Base-by-base conservation (phyloP, 768 basidiomycete genomes). In the Hericium coralloides region DNA sequence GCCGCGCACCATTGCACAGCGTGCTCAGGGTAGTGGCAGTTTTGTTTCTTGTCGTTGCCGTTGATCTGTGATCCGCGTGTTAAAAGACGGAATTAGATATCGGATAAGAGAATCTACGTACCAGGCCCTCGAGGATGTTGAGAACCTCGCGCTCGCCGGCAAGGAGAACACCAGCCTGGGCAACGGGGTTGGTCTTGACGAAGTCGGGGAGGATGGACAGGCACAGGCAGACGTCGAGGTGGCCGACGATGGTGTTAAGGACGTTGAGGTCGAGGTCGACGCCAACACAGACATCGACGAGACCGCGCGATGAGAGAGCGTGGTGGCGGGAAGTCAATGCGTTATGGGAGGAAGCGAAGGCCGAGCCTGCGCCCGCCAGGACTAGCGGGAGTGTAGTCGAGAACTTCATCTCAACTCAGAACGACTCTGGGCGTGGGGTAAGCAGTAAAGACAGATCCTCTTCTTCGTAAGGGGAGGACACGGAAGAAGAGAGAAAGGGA, bases 21-120 rank as follows among this genome's bases (percentile, higher is more conserved):
- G 49, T 74, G 69, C n/a, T 55, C 55, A 8, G 74, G 74, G 56
- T 68, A 73, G 7, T 63, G 52, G 56, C 74, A 74, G 38, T 66
- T 39, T 26, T 61, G 39, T 25, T 56, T 53, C 39, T 64, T 64
- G 0, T 48, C 23, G n/a, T 51, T 39, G 25, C 43, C 39, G 49
- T 65, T 61, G 54, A 72, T 63, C 73, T 72, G 37, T 18, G 12
- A 55, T 39, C 20, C 8, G 25, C 45, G 25, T 48, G 17, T 45
- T 1, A 43, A 17, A 20, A 6, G 8, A 31, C 18, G n/a, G 43
- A 45, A 18, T 45, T 20, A 3, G n/a, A n/a, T 4, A 31, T 31
- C 43, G 17, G 10, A 45, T 17, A 10, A 15, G 9, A 45, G 5
- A 20, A 45, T 17, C 3, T 23, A 49, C 50, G 17, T 55, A 68